Base-by-base conservation (phyloP, 2,329 filamentous ascomycete genomes). In the Cordyceps tenuipes region DNA sequence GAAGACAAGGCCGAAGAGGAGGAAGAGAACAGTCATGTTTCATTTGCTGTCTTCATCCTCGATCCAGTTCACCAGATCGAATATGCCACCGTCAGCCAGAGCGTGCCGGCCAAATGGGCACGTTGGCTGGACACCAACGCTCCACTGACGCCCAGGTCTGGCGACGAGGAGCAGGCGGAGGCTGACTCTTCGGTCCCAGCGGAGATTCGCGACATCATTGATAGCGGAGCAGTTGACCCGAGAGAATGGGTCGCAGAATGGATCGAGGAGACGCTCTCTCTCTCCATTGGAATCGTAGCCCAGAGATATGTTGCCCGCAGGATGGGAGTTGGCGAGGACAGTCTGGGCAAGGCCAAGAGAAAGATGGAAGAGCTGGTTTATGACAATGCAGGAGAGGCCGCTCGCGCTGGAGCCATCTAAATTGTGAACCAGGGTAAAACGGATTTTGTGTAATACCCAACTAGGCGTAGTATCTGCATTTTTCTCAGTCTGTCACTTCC, bases 191-290 rank as follows among this genome's bases (percentile, higher is more conserved):
- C 71, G 10, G 70, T 77, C n/a, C 93, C 94, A 0, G 88, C 90
- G 31, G 91, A 92, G 69, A 97, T 99, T 67, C 81, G 83, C 23
- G 89, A 93, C 65, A 96, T 97, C 64, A 84, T 99, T 46, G 84
- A 85, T 68, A 76, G 76, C 49, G 85, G 84, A 9, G 84, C 83
- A 51, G 90, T 97, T 2, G 94, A 99, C 69, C 94, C 94, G 0
- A 82, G 94, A 61, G 94, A 99, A 73, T 99, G 94, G 94, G 90
- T 96, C 43, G 89, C 92, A 3, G 94, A 97, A 73, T 99, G 94
- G 94, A 82, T 99, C 51, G 93, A 97, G 76, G 93, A 97, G 76
- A 77, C 86, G 0, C 79, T 99, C 36, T 85, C 80, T 46, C 77
- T 97, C 53, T 83, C 86, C 3, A 83, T 95, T 0, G 93, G 94